Base-by-base conservation (phyloP, 768 basidiomycete species). In the Hericium coralloides region DNA sequence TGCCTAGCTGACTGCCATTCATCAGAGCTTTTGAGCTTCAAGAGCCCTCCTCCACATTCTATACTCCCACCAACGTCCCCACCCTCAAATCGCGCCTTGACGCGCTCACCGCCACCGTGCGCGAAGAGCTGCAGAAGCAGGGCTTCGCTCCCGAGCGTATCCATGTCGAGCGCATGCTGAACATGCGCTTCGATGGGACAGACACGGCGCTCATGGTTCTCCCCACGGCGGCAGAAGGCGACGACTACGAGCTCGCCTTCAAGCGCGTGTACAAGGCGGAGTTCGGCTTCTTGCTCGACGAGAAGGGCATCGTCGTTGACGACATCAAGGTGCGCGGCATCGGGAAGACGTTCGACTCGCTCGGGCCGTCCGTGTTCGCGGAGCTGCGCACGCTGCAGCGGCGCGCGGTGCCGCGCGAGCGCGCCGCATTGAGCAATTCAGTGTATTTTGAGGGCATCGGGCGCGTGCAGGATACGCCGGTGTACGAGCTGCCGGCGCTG, bases 151-250 rank as follows among this genome's bases (percentile, higher is more conserved):
- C 76, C 12, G 74, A 80, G 12, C 79, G 83, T n/a, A 79, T 95
- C 52, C 74, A 78, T 54, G 70, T 88, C 5, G 95, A 95, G 68
- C 79, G 87, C 20, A 87, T 87, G 84, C 73, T 92, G 47, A 93
- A 93, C 65, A 93, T 93, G 91, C 83, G 92, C 20, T 95, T 94
- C 62, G 89, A 94, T 51, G 93, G 93, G 3, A 94, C 91, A 0
- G 93, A 95, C 70, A 98, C 95, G 0, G 81, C 93, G 15, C 69
- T 98, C 62, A 95, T 98, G 92, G 81, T 93, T 12, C 73, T 92
- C 12, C 82, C 87, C 0, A 61, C 76, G 20, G 60, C 67, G 8
- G 63, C 65, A 22, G 83, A 78, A 22, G 63, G 74, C 14, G 83
- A 85, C 59, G 87, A 93, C 68, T 94, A 88, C 66, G 85, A 85